A percentile compares a stretch with the other conserved stretches of the same genome.
Evolutionary conservation across 495 filamentous ascomycete species (phyloP).

Genomic region (Xanthoparmelia taractica): DNA sequence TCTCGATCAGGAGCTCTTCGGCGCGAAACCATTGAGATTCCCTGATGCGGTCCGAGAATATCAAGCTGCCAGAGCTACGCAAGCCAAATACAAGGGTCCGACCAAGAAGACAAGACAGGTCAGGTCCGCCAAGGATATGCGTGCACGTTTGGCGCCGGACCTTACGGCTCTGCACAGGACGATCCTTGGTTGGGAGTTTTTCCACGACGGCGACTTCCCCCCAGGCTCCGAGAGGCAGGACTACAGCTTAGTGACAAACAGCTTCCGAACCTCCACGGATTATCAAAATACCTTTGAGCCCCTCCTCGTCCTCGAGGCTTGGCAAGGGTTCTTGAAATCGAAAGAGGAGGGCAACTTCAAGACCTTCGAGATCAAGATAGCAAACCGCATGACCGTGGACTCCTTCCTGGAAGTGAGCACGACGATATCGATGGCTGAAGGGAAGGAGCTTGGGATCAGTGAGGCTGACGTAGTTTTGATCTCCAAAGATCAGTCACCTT

Average conservation of each 20-base stretch:
- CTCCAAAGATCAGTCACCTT: slow-evolving; percentile 61
- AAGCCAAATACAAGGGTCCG: slow-evolving; percentile 50
- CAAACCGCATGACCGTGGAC: slow-evolving; percentile 81
- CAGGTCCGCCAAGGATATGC: slow-evolving; percentile 82
- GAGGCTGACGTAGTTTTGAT: slow-evolving; percentile 88
- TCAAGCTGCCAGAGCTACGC: slow-evolving; percentile 46
- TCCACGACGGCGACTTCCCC: slow-evolving; percentile 75
- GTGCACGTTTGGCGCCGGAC: slow-evolving; percentile 83
- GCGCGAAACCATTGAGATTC: slow-evolving; percentile 35
- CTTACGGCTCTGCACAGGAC: slow-evolving; percentile 75
- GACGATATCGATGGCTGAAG: slow-evolving; percentile 57
- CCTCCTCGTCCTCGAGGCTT: slow-evolving; percentile 84
- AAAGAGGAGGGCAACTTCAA: slow-evolving; percentile 77
- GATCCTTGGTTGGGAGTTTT: slow-evolving; percentile 90
- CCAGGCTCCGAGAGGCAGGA: slow-evolving; percentile 58
- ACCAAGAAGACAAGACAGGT: slow-evolving; percentile 70
- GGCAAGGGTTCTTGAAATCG: slow-evolving; percentile 84
- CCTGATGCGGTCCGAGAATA: slow-evolving; percentile 44
- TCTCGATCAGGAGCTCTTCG: slow-evolving; percentile 54
- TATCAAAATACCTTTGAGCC: slow-evolving; percentile 90
- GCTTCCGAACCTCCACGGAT: slow-evolving; percentile 62
- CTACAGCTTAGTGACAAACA: slow-evolving; percentile 66
- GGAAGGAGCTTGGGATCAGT: slow-evolving; percentile 60
- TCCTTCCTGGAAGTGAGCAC: slow-evolving; percentile 86
- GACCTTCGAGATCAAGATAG: slow-evolving; percentile 73